Evolutionary conservation across 2,329 filamentous ascomycete species (phyloP).

Genomic region (Anisogramma anomala): DNA sequence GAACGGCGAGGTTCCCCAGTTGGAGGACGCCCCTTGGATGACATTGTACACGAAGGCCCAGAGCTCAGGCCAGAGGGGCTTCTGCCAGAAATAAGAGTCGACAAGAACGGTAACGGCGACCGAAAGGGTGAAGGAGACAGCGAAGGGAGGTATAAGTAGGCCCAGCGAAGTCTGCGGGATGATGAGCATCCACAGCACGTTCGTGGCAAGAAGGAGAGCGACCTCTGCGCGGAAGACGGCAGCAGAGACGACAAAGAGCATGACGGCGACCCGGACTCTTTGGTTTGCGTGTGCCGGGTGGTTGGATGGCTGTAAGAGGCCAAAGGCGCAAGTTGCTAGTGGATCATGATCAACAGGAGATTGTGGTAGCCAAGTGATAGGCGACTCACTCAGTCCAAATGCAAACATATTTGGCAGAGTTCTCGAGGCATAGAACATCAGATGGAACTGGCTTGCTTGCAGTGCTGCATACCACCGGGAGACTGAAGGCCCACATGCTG

Average conservation of each 20-base stretch:
- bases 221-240: conserved; percentile 85
- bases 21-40: conserved; percentile 65
- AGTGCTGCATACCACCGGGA: conserved; percentile 72
- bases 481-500: conserved; percentile 55
- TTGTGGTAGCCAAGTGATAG: background rate
- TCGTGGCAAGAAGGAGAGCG: conserved; percentile 63
- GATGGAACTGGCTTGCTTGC: conserved; percentile 77
- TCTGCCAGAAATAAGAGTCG: conserved; percentile 93
- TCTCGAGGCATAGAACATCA: conserved; percentile 83
- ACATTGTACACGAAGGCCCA: conserved; percentile 87
- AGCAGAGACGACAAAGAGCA: conserved; percentile 66
- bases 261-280: conserved; percentile 54
- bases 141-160: conserved; percentile 54
- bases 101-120: conserved; percentile 60
- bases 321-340: conserved; percentile 54
- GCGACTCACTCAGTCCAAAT: conserved; percentile 63
- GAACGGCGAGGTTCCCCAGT: conserved; percentile 82
- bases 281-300: conserved; percentile 23
- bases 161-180: conserved; percentile 39
- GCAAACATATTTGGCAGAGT: conserved; percentile 96
- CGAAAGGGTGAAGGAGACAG: conserved; percentile 53
- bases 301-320: conserved; percentile 31
- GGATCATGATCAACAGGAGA: background rate
- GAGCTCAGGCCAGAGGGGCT: conserved; percentile 78
- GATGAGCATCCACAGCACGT: conserved; percentile 52